phyloP scores from a whole-genome alignment of 2,329 filamentous ascomycete genomes.

The Phialocephala sp. region DNA sequence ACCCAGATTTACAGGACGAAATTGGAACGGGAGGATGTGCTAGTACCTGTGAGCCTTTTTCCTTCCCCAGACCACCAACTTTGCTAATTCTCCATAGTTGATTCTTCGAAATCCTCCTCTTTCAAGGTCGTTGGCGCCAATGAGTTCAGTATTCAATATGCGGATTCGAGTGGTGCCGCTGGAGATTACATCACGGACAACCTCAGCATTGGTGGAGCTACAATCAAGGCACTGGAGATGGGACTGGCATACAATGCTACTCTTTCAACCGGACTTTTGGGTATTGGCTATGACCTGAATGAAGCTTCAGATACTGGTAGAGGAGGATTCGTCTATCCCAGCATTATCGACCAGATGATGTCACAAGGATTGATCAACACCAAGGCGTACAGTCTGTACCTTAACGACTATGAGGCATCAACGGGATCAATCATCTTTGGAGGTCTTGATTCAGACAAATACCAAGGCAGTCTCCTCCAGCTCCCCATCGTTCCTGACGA shows the following conservation, averaged over 20 bases:
- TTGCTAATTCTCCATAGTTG: constrained; percentile 46
- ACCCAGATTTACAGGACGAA: constrained; percentile 23
- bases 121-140: constrained; percentile 48
- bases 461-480: constrained; percentile 43
- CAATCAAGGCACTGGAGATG: constrained; percentile 56
- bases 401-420: constrained; percentile 39
- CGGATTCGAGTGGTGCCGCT: constrained; percentile 56
- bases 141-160: constrained; percentile 63
- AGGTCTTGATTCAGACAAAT: constrained; percentile 53
- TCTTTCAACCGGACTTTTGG: constrained; percentile 59
- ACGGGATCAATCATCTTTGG: constrained; percentile 50
- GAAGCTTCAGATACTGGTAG: constrained; percentile 47
- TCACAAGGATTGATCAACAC: constrained; percentile 49
- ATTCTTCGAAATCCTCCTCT: constrained; percentile 54
- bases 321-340: constrained; percentile 40
- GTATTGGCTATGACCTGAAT: constrained; percentile 58
- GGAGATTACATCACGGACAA: constrained; percentile 64
- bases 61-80: constrained; percentile 24
- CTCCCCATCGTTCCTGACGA: constrained; percentile 28
- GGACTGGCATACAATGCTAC: constrained; percentile 57
- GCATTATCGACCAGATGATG: constrained; percentile 43
- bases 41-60: constrained; percentile 51
- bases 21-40: constrained; percentile 41
- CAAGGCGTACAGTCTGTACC: constrained; percentile 46
- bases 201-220: constrained; percentile 54